phyloP scores from a whole-genome alignment of 140 eudicot genomes.

The Erigeron philadelphicus region DNA sequence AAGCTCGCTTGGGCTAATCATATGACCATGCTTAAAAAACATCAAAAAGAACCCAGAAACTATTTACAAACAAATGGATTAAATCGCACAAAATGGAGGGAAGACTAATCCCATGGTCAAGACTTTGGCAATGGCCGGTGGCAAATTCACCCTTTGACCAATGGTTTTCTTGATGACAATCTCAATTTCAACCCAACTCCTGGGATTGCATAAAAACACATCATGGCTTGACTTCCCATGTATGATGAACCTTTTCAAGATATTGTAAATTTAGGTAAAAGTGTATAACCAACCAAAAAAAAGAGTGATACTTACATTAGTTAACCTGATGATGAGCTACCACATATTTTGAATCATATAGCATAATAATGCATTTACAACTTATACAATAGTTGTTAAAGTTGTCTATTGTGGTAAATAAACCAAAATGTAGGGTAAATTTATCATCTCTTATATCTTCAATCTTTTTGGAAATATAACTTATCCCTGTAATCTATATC shows the following conservation, averaged over 20 bases:
- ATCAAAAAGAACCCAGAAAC: too few relatives aligned
- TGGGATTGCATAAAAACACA: slow-evolving; percentile 19
- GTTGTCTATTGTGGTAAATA: too few relatives aligned
- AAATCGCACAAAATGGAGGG: slow-evolving; percentile 23
- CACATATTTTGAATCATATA: too few relatives aligned
- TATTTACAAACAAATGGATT: slow-evolving; percentile 27
- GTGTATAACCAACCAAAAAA: too few relatives aligned
- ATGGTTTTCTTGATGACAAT: slow-evolving; percentile 21
- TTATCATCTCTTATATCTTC: too few relatives aligned
- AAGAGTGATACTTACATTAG: slow-evolving; percentile 14
- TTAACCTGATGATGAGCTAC: too few relatives aligned
- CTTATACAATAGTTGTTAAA: too few relatives aligned
- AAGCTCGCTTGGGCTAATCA: too few relatives aligned
- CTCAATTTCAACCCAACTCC: slow-evolving; percentile 25
- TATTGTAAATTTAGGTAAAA: not conserved
- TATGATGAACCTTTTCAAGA: slow-evolving; percentile 13
- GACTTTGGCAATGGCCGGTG: slow-evolving; percentile 9
- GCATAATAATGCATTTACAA: too few relatives aligned
- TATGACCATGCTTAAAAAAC: slow-evolving; percentile 17
- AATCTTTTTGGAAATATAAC: too few relatives aligned
- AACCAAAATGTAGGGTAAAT: too few relatives aligned
- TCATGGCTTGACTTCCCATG: slow-evolving; percentile 11
- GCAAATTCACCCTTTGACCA: not conserved
- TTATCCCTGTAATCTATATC: too few relatives aligned
- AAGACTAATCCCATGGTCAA: slow-evolving; percentile 8